phyloP scores from a whole-genome alignment of 2,329 filamentous ascomycete genomes.

The Ophioceras dolichostomum region DNA sequence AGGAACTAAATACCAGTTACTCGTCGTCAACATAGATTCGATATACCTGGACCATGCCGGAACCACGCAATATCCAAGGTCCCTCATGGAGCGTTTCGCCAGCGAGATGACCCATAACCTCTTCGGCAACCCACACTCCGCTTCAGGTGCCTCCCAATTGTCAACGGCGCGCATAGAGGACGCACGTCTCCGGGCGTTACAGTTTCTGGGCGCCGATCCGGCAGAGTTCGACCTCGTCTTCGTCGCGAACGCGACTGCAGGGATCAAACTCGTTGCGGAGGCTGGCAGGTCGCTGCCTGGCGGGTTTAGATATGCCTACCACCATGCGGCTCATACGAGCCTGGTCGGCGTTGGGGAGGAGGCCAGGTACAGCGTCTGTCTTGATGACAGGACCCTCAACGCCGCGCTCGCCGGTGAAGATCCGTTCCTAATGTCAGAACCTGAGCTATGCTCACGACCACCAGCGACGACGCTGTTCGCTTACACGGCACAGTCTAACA shows the following conservation, averaged over 20 bases:
- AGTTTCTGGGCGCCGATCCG: constrained; percentile 72
- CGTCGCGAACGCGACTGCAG: constrained; percentile 84
- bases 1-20: too few relatives aligned
- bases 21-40: too few relatives aligned
- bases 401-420: constrained; percentile 43
- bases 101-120: constrained; percentile 66
- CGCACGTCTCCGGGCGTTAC: constrained; percentile 55
- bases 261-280: constrained; percentile 76
- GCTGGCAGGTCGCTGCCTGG: constrained; percentile 52
- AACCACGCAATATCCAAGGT: constrained; percentile 74
- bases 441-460: too few relatives aligned
- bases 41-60: constrained; percentile 90
- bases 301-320: constrained; percentile 78
- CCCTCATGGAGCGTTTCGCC: constrained; percentile 68
- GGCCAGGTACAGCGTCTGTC: constrained; percentile 51
- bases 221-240: constrained; percentile 80
- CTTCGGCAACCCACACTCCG: constrained; percentile 88
- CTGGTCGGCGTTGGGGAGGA: constrained; percentile 69
- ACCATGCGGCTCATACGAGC: constrained; percentile 77
- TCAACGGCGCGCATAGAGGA: constrained; percentile 67
- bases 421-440: constrained; percentile 14
- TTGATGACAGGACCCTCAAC: constrained; percentile 52
- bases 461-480: constrained; percentile 43
- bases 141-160: constrained; percentile 66
- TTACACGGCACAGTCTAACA: constrained; percentile 86